Evolutionary conservation across 2,329 filamentous ascomycete species (phyloP).

Genomic region (Colletotrichum filicis): DNA sequence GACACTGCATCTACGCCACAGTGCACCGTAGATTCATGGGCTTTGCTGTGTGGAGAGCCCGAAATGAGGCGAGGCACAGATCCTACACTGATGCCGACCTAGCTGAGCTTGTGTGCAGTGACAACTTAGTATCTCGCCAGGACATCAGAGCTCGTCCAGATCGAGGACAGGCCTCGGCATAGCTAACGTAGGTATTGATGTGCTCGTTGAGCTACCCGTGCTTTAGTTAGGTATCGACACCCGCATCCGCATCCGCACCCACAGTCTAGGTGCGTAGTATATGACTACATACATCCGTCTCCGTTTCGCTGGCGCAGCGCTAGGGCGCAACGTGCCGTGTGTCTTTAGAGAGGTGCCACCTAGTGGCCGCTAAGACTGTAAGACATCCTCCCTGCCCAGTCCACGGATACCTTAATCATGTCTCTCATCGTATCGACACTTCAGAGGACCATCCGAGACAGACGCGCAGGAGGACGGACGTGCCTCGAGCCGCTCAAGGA

Average conservation of each 20-base stretch:
- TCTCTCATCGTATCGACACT: constrained; percentile 14
- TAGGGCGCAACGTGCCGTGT: constrained; percentile 30
- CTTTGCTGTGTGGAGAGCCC: background rate
- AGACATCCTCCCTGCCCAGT: constrained; percentile 9
- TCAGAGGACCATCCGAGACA: constrained; percentile 17
- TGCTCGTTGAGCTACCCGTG: background rate
- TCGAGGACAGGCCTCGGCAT: background rate
- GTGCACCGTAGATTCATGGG: background rate
- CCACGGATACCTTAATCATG: constrained; percentile 17
- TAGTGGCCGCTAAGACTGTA: constrained; percentile 12
- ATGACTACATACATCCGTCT: background rate
- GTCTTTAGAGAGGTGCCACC: constrained; percentile 18
- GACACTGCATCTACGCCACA: background rate
- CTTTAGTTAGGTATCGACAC: background rate
- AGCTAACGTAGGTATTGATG: background rate
- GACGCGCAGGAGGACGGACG: constrained; percentile 2
- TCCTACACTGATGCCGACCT: background rate
- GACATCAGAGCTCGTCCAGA: background rate
- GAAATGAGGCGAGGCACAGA: background rate
- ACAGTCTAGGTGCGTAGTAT: background rate
- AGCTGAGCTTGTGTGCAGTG: background rate
- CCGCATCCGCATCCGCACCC: background rate
- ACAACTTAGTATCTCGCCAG: background rate
- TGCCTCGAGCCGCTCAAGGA: constrained; percentile 5
- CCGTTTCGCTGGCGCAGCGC: constrained; percentile 23